Conservation (phyloP, 805 yeast species). For the Wickerhamomyces bovis region DNA sequence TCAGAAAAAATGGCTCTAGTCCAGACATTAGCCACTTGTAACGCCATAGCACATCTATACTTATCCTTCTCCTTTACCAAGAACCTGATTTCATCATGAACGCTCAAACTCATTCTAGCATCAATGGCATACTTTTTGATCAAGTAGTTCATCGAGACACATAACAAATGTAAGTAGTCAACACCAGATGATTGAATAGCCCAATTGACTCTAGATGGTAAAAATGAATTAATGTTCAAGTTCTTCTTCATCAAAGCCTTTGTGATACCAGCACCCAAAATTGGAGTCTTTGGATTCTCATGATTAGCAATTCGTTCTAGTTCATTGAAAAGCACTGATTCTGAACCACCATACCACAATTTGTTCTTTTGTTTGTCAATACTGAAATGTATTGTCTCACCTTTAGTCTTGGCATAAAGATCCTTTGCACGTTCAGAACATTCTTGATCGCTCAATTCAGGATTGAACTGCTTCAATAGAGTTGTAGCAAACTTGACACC, state of each 20-base stretch:
- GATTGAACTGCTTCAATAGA: constrained; percentile 78
- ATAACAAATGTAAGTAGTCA: constrained; percentile 81
- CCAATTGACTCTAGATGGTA: constrained; percentile 95
- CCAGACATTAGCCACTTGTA: constrained; percentile 92
- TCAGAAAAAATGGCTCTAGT: constrained; percentile 93
- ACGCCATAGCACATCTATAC: constrained; percentile 70
- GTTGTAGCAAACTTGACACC: constrained; percentile 87
- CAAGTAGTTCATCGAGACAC: constrained; percentile 84
- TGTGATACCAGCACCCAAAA: constrained; percentile 89
- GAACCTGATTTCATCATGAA: constrained; percentile 92
- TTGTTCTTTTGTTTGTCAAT: constrained; percentile 23
- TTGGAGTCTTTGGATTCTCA: constrained; percentile 81
- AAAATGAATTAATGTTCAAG: constrained; percentile 51
- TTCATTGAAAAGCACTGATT: constrained; percentile 84
- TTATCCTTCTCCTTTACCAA: constrained; percentile 67
- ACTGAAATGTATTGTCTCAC: constrained; percentile 36
- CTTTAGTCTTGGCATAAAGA: constrained; percentile 81
- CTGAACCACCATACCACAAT: constrained; percentile 86
- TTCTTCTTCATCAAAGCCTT: constrained; percentile 66
- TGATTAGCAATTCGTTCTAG: constrained; percentile 83
- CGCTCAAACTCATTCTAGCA: constrained; percentile 79
- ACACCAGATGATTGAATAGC: constrained; percentile 98
- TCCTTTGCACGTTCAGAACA: constrained; percentile 60
- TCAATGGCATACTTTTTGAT: constrained; percentile 55
- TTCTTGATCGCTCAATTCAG: constrained; percentile 55